Conservation (phyloP, 108 stramenopile genomes). For the Cyclostephanos tholiformis region DNA sequence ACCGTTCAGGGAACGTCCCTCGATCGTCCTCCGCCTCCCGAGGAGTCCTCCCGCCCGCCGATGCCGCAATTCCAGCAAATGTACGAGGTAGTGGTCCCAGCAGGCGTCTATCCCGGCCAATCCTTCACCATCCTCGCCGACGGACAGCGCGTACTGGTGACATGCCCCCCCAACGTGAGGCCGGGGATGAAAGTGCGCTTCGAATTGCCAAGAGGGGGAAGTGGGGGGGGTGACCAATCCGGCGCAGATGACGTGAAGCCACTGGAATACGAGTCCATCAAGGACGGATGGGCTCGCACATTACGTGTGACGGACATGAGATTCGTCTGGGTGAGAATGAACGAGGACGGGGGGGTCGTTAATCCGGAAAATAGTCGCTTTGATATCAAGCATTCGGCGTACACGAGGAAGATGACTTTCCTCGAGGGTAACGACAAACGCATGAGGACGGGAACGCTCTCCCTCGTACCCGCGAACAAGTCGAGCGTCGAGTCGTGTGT, state of each 20-base stretch:
- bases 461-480: slow-evolving; percentile 73
- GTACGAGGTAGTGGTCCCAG: slow-evolving; percentile 88
- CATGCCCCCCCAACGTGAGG: slow-evolving; percentile 84
- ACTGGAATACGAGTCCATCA: slow-evolving; percentile 73
- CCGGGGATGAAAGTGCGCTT: slow-evolving; percentile 92
- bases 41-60: slow-evolving; percentile 7
- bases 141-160: slow-evolving; percentile 90
- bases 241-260: slow-evolving; percentile 10
- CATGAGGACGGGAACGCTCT: slow-evolving; percentile 70
- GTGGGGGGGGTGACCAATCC: slow-evolving; percentile 32
- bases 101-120: slow-evolving; percentile 81
- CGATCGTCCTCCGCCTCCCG: slow-evolving; percentile 32
- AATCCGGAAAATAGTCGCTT: slow-evolving; percentile 43
- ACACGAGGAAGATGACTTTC: slow-evolving; percentile 74
- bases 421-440: slow-evolving; percentile 84
- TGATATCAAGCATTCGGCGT: slow-evolving; percentile 76
- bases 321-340: slow-evolving; percentile 88
- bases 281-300: slow-evolving; percentile 86
- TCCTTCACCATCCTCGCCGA: slow-evolving; percentile 88
- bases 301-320: slow-evolving; percentile 86
- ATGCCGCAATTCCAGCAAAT: slow-evolving; percentile 65
- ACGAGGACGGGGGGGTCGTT: slow-evolving; percentile 53
- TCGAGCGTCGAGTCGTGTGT: slow-evolving; percentile 78
- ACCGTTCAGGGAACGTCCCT: slow-evolving; percentile 53
- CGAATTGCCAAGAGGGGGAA: slow-evolving; percentile 68